Conservation (phyloP, 148 eudicot genomes). For the Diospyros lotus region DNA sequence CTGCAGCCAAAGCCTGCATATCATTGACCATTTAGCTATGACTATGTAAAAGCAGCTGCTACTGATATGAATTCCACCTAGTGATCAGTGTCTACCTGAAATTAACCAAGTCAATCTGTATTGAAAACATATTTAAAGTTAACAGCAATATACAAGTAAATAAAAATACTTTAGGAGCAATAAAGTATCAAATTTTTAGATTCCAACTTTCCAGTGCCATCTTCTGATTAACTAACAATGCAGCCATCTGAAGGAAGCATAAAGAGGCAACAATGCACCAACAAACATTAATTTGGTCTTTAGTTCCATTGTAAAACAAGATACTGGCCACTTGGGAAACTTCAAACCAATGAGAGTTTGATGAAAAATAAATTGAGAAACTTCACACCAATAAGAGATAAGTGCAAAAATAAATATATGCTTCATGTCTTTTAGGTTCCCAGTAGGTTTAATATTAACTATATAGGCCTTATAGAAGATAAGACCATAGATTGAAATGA, state of each 20-base stretch:
- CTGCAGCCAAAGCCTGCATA: conserved; percentile 96
- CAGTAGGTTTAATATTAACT: no score
- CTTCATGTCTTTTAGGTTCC: no score
- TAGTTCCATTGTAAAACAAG: not conserved
- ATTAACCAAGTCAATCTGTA: no score
- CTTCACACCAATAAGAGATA: not conserved
- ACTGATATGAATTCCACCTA: not conserved
- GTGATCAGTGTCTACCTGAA: no score
- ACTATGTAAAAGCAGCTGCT: not conserved
- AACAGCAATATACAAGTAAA: not conserved
- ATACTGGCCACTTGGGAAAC: not conserved
- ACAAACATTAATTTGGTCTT: not conserved
- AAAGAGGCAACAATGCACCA: not conserved
- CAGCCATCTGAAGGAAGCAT: not conserved
- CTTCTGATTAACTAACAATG: not conserved
- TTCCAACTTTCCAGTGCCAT: no score
- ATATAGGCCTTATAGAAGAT: no score
- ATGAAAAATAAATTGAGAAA: not conserved
- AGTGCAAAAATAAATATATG: no score
- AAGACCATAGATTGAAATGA: no score
- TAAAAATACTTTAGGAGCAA: not conserved
- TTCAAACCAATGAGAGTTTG: not conserved
- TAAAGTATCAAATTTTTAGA: not conserved
- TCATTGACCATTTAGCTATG: conserved; percentile 6
- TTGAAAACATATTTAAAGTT: no score